A percentile compares a stretch with the other conserved stretches of the same genome.
These are phyloP conservation scores for Holtermannia corniformis DNA, from an alignment of 768 basidiomycete genomes.

Conservation along the genomic window DNA sequence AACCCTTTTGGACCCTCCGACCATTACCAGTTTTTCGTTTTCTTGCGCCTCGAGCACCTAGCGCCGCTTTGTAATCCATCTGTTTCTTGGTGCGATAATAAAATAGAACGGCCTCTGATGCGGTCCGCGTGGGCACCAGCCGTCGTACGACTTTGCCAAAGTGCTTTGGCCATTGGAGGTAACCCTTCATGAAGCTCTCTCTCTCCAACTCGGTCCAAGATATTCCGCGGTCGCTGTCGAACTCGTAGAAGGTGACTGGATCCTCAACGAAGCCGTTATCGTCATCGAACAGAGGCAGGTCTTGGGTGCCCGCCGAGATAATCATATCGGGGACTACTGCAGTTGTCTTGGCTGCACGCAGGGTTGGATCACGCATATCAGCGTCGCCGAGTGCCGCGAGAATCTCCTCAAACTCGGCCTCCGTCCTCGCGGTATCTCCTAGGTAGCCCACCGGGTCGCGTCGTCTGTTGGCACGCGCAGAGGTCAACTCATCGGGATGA, in stretches of 20 bases:
- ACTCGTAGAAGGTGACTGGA: conserved; percentile 64
- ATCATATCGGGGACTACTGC: conserved; percentile 89
- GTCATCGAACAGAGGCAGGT: conserved; percentile 54
- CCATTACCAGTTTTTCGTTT: conserved; percentile 21
- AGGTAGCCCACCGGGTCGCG: conserved; percentile 11
- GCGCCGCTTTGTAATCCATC: conserved; percentile 40
- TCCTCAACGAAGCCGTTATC: conserved; percentile 70
- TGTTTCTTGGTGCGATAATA: conserved; percentile 94
- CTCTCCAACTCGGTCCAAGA: conserved; percentile 86
- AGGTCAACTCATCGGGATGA: conserved; percentile 14
- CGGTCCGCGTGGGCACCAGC: conserved; percentile 66
- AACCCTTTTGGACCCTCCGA: conserved; percentile 27
- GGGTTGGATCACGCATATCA: conserved; percentile 79
- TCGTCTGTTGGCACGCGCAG: conserved; percentile 32
- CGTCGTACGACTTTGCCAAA: conserved; percentile 81
- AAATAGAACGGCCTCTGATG: conserved; percentile 79
- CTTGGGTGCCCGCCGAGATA: conserved; percentile 39
- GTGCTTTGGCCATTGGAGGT: conserved; percentile 79
- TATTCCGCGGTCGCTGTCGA: conserved; percentile 57
- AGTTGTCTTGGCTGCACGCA: conserved; percentile 73
- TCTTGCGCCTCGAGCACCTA: conserved; percentile 18
- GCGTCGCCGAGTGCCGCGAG: conserved; percentile 88
- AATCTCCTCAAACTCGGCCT: conserved; percentile 95
- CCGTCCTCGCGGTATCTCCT: conserved; percentile 84
- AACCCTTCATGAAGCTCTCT: conserved; percentile 65